phyloP scores from a whole-genome alignment of 192 early-diverging fungal species.

The Coemansia sp. region DNA sequence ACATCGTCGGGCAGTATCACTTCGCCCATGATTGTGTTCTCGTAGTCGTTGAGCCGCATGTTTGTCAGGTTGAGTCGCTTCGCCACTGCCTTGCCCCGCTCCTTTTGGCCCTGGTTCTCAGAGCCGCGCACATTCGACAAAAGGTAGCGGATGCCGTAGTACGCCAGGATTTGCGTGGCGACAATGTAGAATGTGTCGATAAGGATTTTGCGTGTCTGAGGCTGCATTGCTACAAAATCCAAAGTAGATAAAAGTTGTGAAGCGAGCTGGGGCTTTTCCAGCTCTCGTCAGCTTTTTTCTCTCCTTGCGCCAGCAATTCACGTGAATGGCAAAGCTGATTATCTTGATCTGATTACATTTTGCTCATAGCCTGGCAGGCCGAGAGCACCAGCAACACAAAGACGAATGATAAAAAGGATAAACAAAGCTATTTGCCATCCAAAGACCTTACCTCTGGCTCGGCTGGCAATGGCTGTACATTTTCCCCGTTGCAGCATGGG shows the following conservation, averaged over 20 bases:
- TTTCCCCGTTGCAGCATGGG: background rate
- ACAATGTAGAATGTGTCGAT: constrained; percentile 64
- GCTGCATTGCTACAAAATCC: constrained; percentile 29
- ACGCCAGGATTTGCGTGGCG: constrained; percentile 82
- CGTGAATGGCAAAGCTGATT: background rate
- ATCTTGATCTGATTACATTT: background rate
- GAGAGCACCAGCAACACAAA: too few relatives aligned
- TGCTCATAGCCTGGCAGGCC: too few relatives aligned
- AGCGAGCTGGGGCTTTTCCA: too few relatives aligned
- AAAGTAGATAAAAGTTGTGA: background rate
- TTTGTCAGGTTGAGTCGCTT: constrained; percentile 28
- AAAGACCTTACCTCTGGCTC: background rate
- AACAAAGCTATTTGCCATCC: too few relatives aligned
- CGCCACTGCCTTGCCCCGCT: constrained; percentile 56
- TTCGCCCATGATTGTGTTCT: constrained; percentile 90
- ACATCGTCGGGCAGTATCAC: constrained; percentile 94
- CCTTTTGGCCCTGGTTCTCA: constrained; percentile 71
- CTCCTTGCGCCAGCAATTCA: background rate
- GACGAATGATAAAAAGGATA: too few relatives aligned
- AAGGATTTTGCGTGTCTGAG: constrained; percentile 49
- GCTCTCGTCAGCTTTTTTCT: too few relatives aligned
- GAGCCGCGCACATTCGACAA: constrained; percentile 71
- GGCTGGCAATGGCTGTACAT: background rate
- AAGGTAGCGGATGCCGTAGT: constrained; percentile 82
- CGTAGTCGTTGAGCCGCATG: constrained; percentile 85